Evolutionary conservation across 495 filamentous ascomycete genomes (phyloP), one percentile per base, ranked within the genome.

Genomic region (Aspergillus panamensis): DNA sequence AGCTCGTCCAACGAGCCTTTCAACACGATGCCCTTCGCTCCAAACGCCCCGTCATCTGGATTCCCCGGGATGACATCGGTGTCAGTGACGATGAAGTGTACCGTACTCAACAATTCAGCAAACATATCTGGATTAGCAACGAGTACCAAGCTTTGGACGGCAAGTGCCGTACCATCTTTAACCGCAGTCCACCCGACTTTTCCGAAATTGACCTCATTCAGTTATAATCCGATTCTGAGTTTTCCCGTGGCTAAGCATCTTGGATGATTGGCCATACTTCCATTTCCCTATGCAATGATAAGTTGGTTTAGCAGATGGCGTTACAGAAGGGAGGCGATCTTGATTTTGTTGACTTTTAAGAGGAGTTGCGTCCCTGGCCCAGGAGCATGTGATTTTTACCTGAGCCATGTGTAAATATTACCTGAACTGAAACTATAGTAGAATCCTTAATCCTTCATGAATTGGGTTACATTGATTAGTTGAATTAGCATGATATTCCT

Each of bases 81-180:
- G 83, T 98, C 32, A 89, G 87, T 57, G 92, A 96, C 65, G 95
- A 98, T 62, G 94, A 97, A 71, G 83, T 98, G 17, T 79, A 74
- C 65, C 76, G 90, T 44, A 96, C 91, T 14, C 78, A 84, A 57
- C 80, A 82, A 59, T 90, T 90, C 65, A 91, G 85, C 60, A 81
- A 86, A 63, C 84, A 91, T 65, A 86, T 98, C 53, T 97, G 93
- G 90, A 89, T 97, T 66, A 92, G 87, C 64, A 98, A 97, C 72
- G 87, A 94, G 70, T 90, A 89, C 58, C 88, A 92, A 37, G 89
- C 89, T 19, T 75, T 97, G 59, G 91, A 96, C 74, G 85, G 84
- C 53, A 92, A 89, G 72, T 84, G 81, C 40, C 82, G 87, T 51
- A 91, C 96, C n/a, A 82, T 96, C 43, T 98, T 96, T 74, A 84